Evolutionary conservation across 2,329 filamentous ascomycete species (phyloP), one percentile per base, ranked within the genome.

Genomic region (Gnomoniopsis smithogilvyi): DNA sequence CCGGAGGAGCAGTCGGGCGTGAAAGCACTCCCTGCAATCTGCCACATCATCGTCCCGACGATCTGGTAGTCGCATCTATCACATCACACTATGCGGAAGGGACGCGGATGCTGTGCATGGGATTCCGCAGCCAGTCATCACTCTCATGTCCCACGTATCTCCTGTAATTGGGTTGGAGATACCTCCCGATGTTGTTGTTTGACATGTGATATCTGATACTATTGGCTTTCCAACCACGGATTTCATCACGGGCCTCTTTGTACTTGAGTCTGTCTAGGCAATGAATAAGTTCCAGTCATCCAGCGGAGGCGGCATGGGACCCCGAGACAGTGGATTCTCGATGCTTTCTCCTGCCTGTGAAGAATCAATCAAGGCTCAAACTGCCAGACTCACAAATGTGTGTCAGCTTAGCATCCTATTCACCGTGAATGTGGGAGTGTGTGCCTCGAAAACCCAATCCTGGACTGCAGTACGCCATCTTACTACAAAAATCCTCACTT

Each of bases 61-160:
- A 54, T 59, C 52, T 59, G 59, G 59, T 56, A 56, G 50, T 61
- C 59, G 59, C 56, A 61, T 61, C 36, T 59, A 56, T 61, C 59
- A 61, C 59, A 61, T 61, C 36, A 49, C 33, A 61, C 59, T 52
- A 49, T 43, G 19, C 59, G 52, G 34, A 46, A 17, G 17, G 51
- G 46, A 54, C 30, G 56, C 56, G 21, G 41, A 48, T 50, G 36
- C 46, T 26, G 54, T 55, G 55, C 52, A 58, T 49, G 49, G 51
- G 55, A 43, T 36, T 51, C 30, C 51, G 51, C 24, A 43, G 45
- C 59, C 50, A 45, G 50, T 54, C 33, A 33, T 51, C 24, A 19
- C 45, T 10, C n/a, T 24, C 3, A 21, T 38, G 43, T 34, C 34
- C 26, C 52, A 11, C 51, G 51, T 41, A 59, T 51, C 34, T 46